Conservation (phyloP, 176 grass and related monocot genomes). For the Eleusine indica region DNA sequence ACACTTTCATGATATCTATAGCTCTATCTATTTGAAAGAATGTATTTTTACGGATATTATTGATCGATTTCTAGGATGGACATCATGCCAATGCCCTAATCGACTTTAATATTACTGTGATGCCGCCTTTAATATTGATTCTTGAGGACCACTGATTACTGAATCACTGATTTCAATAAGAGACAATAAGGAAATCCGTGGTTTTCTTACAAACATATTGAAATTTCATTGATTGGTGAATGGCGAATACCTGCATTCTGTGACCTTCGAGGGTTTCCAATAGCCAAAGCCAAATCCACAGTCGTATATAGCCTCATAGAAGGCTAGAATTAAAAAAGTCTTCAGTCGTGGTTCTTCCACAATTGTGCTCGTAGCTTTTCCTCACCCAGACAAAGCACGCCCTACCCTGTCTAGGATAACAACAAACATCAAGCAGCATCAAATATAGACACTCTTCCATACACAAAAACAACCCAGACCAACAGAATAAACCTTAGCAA, state of each 20-base stretch:
- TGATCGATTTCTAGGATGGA: background rate
- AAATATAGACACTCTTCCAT: background rate
- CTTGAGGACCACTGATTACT: background rate
- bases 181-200: background rate
- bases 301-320: background rate
- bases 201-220: conserved; percentile 10
- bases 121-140: background rate
- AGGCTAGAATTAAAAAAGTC: background rate
- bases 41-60: background rate
- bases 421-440: background rate
- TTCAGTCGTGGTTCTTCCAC: background rate
- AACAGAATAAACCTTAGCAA: background rate
- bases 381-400: background rate
- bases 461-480: background rate
- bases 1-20: background rate
- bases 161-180: background rate
- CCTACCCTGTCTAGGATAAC: background rate
- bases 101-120: background rate
- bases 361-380: background rate
- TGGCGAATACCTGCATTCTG: conserved; percentile 35
- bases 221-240: conserved; percentile 31
- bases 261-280: conserved; percentile 35
- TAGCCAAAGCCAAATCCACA: conserved; percentile 39
- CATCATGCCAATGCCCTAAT: background rate
- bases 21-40: background rate